Base-by-base conservation (phyloP, 805 yeast species). In the Schizosaccharomyces octosporus region DNA sequence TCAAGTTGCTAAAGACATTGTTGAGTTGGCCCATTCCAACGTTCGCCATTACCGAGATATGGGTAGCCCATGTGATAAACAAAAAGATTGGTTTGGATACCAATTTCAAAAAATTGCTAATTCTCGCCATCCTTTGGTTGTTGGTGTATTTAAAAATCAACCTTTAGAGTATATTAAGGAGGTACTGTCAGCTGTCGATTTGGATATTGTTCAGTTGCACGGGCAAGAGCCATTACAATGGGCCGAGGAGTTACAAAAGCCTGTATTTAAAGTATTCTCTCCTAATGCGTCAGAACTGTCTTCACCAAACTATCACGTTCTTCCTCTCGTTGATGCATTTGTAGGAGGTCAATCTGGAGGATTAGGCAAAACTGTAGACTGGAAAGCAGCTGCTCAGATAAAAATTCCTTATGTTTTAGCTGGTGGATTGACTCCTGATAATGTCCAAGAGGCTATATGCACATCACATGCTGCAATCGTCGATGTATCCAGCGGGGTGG, bases 401-500 rank as follows among this genome's bases (percentile, higher is more conserved):
- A 69, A 71, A 5, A 71, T 69, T 11, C 62, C 74, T 57, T 86
- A 77, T 66, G 67, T 93, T 0, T 74, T 93, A 32, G 97, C 97
- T 0, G 98, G 98, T 4, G 98, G 98, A 0, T 75, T 93, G 62
- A 82, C 76, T 0, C 87, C 93, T 0, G 81, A 76, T 0, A 93
- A 89, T 66, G 87, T 93, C 5, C 62, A 63, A 0, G 69, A 69
- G 1, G 94, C 95, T 0, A 64, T 72, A 17, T 55, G 61, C 6
- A 69, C 78, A 13, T 65, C 68, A 0, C 90, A 93, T 29, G 81
- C 85, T n/a, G 68, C 82, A 45, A 97, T 97, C 3, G 90, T 85
- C 31, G 98, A 90, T 72, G 97, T 93, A 5, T 84, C 95, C 67
- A 88, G 96, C 9, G 98, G 98, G 1, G 95, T 89, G 1, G 98